phyloP scores from a whole-genome alignment of 2,329 filamentous ascomycete species.

The Colletotrichum sp. region DNA sequence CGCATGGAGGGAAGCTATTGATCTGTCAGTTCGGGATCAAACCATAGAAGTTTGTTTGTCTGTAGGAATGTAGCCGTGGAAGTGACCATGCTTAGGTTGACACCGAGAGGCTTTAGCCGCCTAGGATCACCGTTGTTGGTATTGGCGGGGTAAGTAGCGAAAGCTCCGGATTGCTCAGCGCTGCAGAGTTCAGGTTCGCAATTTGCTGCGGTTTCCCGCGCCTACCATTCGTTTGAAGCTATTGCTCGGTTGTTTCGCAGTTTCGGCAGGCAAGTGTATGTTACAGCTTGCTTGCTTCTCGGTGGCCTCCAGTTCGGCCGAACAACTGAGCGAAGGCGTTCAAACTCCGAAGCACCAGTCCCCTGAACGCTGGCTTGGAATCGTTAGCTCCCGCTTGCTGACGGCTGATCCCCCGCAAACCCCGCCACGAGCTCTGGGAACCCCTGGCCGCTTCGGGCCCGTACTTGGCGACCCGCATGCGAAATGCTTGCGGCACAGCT shows the following conservation, averaged over 20 bases:
- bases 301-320: not conserved
- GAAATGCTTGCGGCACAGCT: slow-evolving; percentile 3
- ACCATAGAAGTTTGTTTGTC: not conserved
- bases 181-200: not conserved
- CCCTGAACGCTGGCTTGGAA: not conserved
- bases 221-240: not conserved
- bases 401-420: not conserved
- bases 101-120: not conserved
- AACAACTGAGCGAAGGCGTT: not conserved
- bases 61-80: not conserved
- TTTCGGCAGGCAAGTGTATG: not conserved
- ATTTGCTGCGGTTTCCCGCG: not conserved
- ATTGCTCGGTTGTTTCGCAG: not conserved
- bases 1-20: not conserved
- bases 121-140: not conserved
- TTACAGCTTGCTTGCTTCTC: not conserved
- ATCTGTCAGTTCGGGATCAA: not conserved
- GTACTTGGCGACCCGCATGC: slow-evolving; percentile 7
- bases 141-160: not conserved
- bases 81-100: not conserved
- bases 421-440: not conserved
- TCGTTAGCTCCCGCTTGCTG: not conserved
- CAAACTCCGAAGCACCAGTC: not conserved
- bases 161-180: not conserved
- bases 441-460: not conserved